phyloP scores from a whole-genome alignment of 2,329 filamentous ascomycete genomes.

The Leptographium procerum region DNA sequence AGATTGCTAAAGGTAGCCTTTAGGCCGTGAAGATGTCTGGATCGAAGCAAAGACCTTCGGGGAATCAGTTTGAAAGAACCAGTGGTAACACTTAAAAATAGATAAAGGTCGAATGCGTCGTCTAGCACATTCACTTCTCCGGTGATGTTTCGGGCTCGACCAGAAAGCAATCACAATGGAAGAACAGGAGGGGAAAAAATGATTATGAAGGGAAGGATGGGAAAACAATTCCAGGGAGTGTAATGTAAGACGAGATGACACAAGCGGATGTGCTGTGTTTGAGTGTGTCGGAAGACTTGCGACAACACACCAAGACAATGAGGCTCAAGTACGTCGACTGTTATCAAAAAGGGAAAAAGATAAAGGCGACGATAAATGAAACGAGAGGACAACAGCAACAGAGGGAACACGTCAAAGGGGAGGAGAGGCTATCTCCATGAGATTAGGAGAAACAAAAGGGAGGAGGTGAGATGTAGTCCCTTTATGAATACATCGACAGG shows the following conservation, averaged over 20 bases:
- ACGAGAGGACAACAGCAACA: background rate
- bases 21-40: background rate
- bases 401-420: background rate
- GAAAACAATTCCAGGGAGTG: background rate
- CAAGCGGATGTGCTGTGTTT: background rate
- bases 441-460: background rate
- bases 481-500: slow-evolving; percentile 10
- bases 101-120: background rate
- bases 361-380: background rate
- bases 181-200: background rate
- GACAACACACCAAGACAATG: background rate
- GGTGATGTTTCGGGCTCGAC: background rate
- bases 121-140: background rate
- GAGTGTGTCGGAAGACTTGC: background rate
- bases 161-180: background rate
- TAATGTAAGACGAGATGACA: background rate
- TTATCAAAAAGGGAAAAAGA: background rate
- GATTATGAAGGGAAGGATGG: background rate
- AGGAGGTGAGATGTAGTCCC: slow-evolving; percentile 4
- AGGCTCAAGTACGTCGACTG: background rate
- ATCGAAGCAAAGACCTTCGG: slow-evolving; percentile 3
- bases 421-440: slow-evolving; percentile 6
- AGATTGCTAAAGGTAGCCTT: background rate
- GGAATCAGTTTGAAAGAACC: slow-evolving; percentile 7
- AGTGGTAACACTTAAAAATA: background rate